Percentiles rank a stretch among this genome's conserved stretches.
Evolutionary conservation across 1,284 basidiomycete genomes (phyloP).

Genomic region (Apiotrichum brassicae): DNA sequence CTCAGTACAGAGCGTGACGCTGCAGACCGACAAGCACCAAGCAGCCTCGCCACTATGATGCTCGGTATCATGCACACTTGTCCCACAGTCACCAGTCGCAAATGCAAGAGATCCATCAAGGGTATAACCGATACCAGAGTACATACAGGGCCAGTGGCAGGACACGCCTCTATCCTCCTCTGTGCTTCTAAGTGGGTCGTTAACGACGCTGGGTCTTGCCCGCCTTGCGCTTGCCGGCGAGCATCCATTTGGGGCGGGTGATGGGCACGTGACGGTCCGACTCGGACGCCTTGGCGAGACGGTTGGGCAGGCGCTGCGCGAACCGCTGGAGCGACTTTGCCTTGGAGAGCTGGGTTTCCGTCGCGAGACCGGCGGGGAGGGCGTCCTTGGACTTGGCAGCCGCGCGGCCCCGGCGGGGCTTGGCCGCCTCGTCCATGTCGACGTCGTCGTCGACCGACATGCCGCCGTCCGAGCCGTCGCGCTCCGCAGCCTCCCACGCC

Average conservation of each 20-base stretch:
- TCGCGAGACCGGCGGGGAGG: constrained; percentile 62
- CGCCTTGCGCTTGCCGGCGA: constrained; percentile 78
- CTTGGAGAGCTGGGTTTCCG: constrained; percentile 69
- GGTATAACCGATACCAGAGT: constrained; percentile 5
- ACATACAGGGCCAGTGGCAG: constrained; percentile 3
- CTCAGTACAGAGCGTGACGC: too few species aligned
- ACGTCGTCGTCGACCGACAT: constrained; percentile 6
- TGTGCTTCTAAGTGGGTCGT: not conserved
- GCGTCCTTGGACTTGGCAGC: constrained; percentile 22
- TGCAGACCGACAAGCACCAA: too few species aligned
- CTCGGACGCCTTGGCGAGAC: constrained; percentile 82
- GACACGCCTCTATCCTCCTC: constrained; percentile 1
- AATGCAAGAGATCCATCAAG: constrained; percentile 6
- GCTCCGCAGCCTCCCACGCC: constrained; percentile 46
- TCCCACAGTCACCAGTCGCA: too few species aligned
- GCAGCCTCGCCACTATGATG: too few species aligned
- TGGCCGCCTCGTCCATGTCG: constrained; percentile 8
- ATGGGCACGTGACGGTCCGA: constrained; percentile 58
- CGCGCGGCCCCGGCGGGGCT: constrained; percentile 2
- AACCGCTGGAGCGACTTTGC: constrained; percentile 75
- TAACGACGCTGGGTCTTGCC: constrained; percentile 80
- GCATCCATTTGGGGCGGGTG: constrained; percentile 54
- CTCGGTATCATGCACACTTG: too few species aligned
- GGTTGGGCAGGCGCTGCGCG: constrained; percentile 75
- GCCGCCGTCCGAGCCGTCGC: constrained; percentile 12